These are phyloP conservation scores for Tripterygium wilfordii DNA, from an alignment of 177 flowering plant species.

Conservation along the genomic window DNA sequence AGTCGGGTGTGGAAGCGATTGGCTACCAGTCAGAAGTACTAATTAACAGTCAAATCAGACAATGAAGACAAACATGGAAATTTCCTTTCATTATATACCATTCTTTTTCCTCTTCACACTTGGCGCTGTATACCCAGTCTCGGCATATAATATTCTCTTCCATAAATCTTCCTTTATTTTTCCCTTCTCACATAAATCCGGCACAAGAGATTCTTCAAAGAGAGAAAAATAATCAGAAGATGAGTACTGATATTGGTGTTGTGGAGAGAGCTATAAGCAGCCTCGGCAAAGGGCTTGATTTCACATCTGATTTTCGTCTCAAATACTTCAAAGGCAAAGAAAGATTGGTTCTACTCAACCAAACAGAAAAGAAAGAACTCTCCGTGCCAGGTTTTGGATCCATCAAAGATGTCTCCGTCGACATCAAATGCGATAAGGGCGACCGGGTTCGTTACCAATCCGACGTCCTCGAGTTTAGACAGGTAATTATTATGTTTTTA, in stretches of 20 bases:
- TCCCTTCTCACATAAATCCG: too few species aligned
- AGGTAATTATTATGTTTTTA: conserved; percentile 25
- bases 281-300: conserved; percentile 76
- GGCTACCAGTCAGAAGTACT: too few species aligned
- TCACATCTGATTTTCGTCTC: conserved; percentile 67
- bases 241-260: conserved; percentile 14
- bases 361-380: conserved; percentile 34
- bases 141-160: too few species aligned
- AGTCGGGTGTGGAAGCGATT: too few species aligned
- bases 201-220: too few species aligned
- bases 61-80: too few species aligned
- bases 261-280: conserved; percentile 46
- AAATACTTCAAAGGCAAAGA: conserved; percentile 64
- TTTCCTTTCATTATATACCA: too few species aligned
- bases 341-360: conserved; percentile 49
- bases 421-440: conserved; percentile 78
- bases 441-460: conserved; percentile 67
- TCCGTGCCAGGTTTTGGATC: conserved; percentile 49
- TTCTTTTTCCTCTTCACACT: too few species aligned
- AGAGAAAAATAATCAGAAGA: conserved; percentile 1
- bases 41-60: too few species aligned
- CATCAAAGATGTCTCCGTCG: conserved; percentile 39
- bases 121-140: too few species aligned
- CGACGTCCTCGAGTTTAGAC: conserved; percentile 63
- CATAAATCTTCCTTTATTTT: too few species aligned